Evolutionary conservation across 1,284 basidiomycete genomes (phyloP).

Genomic region (Cronartium quercuum): DNA sequence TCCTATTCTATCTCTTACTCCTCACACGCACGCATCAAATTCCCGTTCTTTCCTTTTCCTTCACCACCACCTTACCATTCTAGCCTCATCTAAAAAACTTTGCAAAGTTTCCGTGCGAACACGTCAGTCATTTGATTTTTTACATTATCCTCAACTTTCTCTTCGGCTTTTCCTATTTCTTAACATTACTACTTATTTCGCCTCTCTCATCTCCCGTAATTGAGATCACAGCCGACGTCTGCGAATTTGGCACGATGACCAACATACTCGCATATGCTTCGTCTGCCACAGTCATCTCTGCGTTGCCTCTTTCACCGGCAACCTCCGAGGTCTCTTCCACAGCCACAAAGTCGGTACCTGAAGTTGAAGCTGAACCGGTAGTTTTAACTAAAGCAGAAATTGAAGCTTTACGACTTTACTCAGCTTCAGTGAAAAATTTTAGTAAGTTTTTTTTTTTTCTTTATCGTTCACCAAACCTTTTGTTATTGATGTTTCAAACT

Average conservation of each 20-base stretch:
- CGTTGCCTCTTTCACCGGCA: constrained; percentile 26
- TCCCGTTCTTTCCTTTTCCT: no score
- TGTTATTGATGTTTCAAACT: background rate
- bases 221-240: constrained; percentile 52
- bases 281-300: constrained; percentile 9
- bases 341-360: background rate
- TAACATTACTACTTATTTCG: no score
- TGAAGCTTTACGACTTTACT: constrained; percentile 14
- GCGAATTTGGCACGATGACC: constrained; percentile 39
- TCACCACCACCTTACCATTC: no score
- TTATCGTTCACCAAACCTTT: background rate
- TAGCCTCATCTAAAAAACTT: no score
- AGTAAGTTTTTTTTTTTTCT: constrained; percentile 2
- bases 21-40: no score
- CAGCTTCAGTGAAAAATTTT: constrained; percentile 28
- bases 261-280: constrained; percentile 13
- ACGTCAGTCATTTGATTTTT: no score
- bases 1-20: no score
- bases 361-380: background rate
- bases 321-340: no score
- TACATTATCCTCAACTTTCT: no score
- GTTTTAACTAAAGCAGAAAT: constrained; percentile 18
- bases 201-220: background rate
- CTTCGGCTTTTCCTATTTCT: no score
- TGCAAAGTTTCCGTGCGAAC: no score